Evolutionary conservation across 1,139 yeast species (phyloP).

Genomic region (Wickerhamomyces sp.): DNA sequence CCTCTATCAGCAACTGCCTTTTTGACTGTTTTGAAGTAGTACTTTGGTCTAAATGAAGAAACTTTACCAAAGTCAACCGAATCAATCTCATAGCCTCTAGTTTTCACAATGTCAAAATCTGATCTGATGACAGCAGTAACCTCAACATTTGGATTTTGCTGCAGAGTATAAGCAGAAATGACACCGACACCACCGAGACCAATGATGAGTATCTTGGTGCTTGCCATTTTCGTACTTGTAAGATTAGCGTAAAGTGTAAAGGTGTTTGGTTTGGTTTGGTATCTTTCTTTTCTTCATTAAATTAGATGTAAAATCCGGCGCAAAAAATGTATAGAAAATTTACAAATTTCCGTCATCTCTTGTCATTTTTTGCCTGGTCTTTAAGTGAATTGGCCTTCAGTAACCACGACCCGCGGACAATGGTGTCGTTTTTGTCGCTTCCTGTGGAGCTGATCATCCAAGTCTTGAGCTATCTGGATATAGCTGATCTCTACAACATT

Average conservation of each 20-base stretch:
- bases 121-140: slow-evolving; percentile 60
- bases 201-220: slow-evolving; percentile 42
- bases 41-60: slow-evolving; percentile 48
- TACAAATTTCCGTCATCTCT: too few species aligned
- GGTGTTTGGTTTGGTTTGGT: too few species aligned
- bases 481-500: slow-evolving; percentile 43
- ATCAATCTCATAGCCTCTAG: slow-evolving; percentile 53
- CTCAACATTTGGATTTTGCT: slow-evolving; percentile 40
- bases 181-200: slow-evolving; percentile 79
- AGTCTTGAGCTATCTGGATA: slow-evolving; percentile 53
- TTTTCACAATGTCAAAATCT: slow-evolving; percentile 50
- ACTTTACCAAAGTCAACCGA: slow-evolving; percentile 59
- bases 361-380: too few species aligned
- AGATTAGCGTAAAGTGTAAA: too few species aligned
- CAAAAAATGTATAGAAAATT: too few species aligned
- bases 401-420: background rate
- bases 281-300: too few species aligned
- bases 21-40: slow-evolving; percentile 31
- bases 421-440: slow-evolving; percentile 28
- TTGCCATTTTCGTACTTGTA: slow-evolving; percentile 1
- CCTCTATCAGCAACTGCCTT: slow-evolving; percentile 40
- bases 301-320: too few species aligned
- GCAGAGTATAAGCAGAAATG: slow-evolving; percentile 58
- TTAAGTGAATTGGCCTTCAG: too few species aligned
- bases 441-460: slow-evolving; percentile 57